Percentiles rank a stretch among this genome's conserved stretches.
Conservation (phyloP, 2,329 filamentous ascomycete species). For the Colletotrichum graminicola region DNA sequence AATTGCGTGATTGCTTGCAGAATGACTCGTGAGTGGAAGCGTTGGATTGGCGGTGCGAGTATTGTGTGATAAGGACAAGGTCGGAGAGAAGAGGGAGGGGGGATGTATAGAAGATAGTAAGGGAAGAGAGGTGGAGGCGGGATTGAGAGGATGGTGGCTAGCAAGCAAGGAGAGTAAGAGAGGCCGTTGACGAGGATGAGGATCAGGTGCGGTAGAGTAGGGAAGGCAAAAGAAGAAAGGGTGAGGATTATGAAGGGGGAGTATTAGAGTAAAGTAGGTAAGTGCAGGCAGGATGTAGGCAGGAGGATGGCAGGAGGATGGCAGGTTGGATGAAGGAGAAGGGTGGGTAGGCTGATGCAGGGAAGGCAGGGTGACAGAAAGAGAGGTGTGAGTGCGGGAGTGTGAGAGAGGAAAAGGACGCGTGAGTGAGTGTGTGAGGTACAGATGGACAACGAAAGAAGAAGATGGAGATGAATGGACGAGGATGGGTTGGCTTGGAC, state of each 20-base stretch:
- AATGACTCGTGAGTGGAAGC: slow-evolving; percentile 30
- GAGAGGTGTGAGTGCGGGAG: slow-evolving; percentile 48
- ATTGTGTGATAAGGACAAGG: slow-evolving; percentile 5
- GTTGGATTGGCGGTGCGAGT: slow-evolving; percentile 25
- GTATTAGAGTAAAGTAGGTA: slow-evolving; percentile 45
- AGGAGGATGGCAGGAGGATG: slow-evolving; percentile 41
- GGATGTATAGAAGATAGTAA: slow-evolving; percentile 12
- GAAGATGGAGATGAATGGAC: slow-evolving; percentile 44
- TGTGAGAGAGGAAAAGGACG: slow-evolving; percentile 41
- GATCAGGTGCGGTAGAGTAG: slow-evolving; percentile 28
- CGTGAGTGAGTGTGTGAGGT: slow-evolving; percentile 40
- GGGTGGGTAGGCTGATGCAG: slow-evolving; percentile 50
- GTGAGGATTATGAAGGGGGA: slow-evolving; percentile 38
- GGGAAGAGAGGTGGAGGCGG: slow-evolving; percentile 40
- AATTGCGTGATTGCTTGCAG: slow-evolving; percentile 41
- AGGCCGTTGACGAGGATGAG: slow-evolving; percentile 38
- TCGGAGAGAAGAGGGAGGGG: slow-evolving; percentile 6
- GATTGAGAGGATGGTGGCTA: slow-evolving; percentile 40
- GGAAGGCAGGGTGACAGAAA: slow-evolving; percentile 50
- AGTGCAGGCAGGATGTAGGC: slow-evolving; percentile 37
- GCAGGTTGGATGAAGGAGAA: slow-evolving; percentile 41
- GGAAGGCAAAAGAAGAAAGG: slow-evolving; percentile 12
- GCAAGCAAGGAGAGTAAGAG: slow-evolving; percentile 42
- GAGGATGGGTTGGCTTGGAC: slow-evolving; percentile 41
- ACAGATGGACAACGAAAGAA: slow-evolving; percentile 46